Evolutionary conservation across 345 rosid species (phyloP).

Genomic region (Barbarea vulgaris): DNA sequence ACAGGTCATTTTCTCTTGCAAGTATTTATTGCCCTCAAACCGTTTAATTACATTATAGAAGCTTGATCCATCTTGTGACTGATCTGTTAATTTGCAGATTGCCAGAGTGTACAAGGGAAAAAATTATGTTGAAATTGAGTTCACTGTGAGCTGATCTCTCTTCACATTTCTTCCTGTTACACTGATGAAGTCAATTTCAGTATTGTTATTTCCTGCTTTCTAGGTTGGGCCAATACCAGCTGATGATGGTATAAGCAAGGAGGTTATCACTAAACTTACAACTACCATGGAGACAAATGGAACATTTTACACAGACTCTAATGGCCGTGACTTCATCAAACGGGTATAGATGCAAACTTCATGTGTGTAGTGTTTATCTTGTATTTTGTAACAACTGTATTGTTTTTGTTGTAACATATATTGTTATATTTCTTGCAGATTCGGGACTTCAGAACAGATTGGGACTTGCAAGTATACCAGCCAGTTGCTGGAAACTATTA

Average conservation of each 20-base stretch:
- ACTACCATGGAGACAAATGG: constrained; percentile 74
- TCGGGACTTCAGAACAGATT: constrained; percentile 81
- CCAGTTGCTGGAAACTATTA: constrained; percentile 93
- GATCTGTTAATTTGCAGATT: constrained; percentile 46
- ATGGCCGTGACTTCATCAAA: constrained; percentile 90
- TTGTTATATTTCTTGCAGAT: constrained; percentile 46
- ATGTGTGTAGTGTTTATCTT: background rate
- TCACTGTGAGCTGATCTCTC: constrained; percentile 64
- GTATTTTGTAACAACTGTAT: background rate
- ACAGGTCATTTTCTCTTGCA: constrained; percentile 56
- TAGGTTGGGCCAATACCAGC: constrained; percentile 94
- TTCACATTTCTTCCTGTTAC: background rate
- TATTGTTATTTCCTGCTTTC: constrained; percentile 29
- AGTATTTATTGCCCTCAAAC: background rate
- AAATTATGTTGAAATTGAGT: constrained; percentile 90
- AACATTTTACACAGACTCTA: constrained; percentile 91
- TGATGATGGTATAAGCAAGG: constrained; percentile 90
- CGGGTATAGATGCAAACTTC: constrained; percentile 57
- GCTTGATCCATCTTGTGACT: constrained; percentile 29
- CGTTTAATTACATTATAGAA: background rate
- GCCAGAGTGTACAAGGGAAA: constrained; percentile 86
- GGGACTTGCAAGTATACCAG: constrained; percentile 84
- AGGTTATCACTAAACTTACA: constrained; percentile 68
- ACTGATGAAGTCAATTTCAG: constrained; percentile 10
- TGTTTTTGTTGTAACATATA: background rate